Percentiles rank a stretch among this genome's conserved stretches.
phyloP scores from a whole-genome alignment of 2,329 filamentous ascomycete species.

The Byssochlamys sp. region DNA sequence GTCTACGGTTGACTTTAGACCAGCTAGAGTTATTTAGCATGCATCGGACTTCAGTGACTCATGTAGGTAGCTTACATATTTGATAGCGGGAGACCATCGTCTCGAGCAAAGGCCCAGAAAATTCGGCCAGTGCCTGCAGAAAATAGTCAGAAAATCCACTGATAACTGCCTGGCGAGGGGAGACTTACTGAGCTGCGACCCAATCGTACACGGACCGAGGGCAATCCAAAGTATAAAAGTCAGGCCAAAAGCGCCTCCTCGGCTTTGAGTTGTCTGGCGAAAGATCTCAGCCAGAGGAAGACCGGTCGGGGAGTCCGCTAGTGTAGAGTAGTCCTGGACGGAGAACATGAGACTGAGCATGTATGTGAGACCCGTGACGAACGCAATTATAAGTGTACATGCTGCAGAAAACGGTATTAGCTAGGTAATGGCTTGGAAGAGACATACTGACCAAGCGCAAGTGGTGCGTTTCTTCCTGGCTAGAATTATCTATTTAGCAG shows the following conservation, averaged over 20 bases:
- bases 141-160: conserved; percentile 33
- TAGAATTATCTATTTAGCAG: conserved; percentile 4
- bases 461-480: conserved; percentile 22
- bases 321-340: conserved; percentile 38
- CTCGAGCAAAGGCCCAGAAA: conserved; percentile 51
- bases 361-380: conserved; percentile 42
- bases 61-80: conserved; percentile 21
- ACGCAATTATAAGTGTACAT: conserved; percentile 38
- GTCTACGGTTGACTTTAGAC: conserved; percentile 34
- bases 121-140: conserved; percentile 40
- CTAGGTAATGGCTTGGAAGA: neutral
- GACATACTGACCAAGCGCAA: conserved; percentile 17
- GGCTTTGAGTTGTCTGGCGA: conserved; percentile 44
- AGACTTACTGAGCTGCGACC: conserved; percentile 21
- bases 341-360: conserved; percentile 45
- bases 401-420: neutral
- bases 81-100: conserved; percentile 35
- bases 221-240: conserved; percentile 33
- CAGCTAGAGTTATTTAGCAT: conserved; percentile 10
- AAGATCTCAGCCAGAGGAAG: conserved; percentile 62
- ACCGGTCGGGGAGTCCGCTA: conserved; percentile 29
- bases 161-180: conserved; percentile 1
- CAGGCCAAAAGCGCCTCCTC: conserved; percentile 43
- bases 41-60: conserved; percentile 23
- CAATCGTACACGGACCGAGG: conserved; percentile 24